A percentile compares a stretch with the other conserved stretches of the same genome.
These are phyloP conservation scores for Lolium rigidum DNA, from an alignment of 176 grass and related monocot species.

Conservation along the genomic window DNA sequence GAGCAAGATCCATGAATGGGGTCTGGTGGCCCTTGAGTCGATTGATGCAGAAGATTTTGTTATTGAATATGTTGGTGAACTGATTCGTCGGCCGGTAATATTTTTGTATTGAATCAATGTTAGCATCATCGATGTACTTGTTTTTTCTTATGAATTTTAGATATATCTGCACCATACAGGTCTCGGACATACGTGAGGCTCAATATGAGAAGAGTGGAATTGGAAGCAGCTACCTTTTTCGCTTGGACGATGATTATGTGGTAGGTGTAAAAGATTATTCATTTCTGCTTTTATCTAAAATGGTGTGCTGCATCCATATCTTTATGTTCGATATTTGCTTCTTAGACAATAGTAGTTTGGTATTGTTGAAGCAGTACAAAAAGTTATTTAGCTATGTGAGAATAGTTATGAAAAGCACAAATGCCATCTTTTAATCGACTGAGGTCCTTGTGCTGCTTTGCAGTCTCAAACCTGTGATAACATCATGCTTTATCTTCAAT, in stretches of 20 bases:
- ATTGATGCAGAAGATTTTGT: slow-evolving; percentile 97
- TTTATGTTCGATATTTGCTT: slow-evolving; percentile 14
- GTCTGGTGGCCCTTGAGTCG: slow-evolving; percentile 88
- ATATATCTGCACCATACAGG: slow-evolving; percentile 56
- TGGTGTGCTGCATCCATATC: neutral
- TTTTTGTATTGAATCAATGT: slow-evolving; percentile 43
- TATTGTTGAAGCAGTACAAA: slow-evolving; percentile 27
- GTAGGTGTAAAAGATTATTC: slow-evolving; percentile 58
- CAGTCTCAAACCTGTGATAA: slow-evolving; percentile 10
- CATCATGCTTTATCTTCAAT: neutral
- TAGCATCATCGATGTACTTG: slow-evolving; percentile 34
- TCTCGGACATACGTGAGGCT: slow-evolving; percentile 85
- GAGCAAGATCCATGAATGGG: slow-evolving; percentile 99
- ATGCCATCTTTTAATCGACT: neutral
- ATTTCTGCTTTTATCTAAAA: neutral
- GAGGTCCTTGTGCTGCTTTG: neutral
- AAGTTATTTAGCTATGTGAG: slow-evolving; percentile 7
- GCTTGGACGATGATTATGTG: slow-evolving; percentile 96
- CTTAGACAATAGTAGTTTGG: slow-evolving; percentile 7
- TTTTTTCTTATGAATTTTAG: slow-evolving; percentile 18
- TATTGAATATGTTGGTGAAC: slow-evolving; percentile 97
- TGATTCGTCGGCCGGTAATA: slow-evolving; percentile 81
- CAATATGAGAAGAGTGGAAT: slow-evolving; percentile 94
- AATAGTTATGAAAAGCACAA: slow-evolving; percentile 2
- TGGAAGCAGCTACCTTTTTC: slow-evolving; percentile 97